phyloP scores from a whole-genome alignment of 225 moss, liverwort and hornwort genomes.

The Polytrichum formosum region DNA sequence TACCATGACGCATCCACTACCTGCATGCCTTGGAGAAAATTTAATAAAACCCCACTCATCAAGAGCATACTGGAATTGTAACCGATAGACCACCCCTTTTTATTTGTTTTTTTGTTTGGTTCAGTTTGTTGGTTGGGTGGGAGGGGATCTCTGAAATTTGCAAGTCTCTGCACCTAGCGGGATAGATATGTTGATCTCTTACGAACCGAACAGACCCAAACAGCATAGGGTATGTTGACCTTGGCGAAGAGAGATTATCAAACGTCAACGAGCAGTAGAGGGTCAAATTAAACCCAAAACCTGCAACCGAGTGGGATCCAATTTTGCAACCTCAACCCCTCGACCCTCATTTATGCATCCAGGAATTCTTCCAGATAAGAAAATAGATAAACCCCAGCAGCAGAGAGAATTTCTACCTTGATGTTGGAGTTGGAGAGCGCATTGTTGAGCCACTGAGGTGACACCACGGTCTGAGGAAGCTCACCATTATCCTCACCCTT shows the following conservation, averaged over 20 bases:
- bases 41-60: background rate
- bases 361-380: too few species aligned
- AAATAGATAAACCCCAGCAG: too few species aligned
- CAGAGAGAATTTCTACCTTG: conserved; percentile 23
- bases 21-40: conserved; percentile 28
- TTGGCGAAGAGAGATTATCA: background rate
- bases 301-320: background rate
- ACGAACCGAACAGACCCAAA: background rate
- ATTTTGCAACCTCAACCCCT: background rate
- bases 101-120: too few species aligned
- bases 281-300: background rate
- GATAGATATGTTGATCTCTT: too few species aligned
- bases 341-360: background rate
- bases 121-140: too few species aligned
- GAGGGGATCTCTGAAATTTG: too few species aligned
- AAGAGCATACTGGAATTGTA: background rate
- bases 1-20: conserved; percentile 98
- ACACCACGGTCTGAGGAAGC: conserved; percentile 34
- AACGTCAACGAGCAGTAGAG: background rate
- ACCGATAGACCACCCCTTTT: background rate
- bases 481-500: background rate
- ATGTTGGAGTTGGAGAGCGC: conserved; percentile 28
- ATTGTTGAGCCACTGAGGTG: conserved; percentile 47
- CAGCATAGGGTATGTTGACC: background rate
- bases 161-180: too few species aligned